A percentile compares a stretch with the other conserved stretches of the same genome.
Evolutionary conservation across 768 basidiomycete genomes (phyloP).

Genomic region (Psilocybe tampanensis): DNA sequence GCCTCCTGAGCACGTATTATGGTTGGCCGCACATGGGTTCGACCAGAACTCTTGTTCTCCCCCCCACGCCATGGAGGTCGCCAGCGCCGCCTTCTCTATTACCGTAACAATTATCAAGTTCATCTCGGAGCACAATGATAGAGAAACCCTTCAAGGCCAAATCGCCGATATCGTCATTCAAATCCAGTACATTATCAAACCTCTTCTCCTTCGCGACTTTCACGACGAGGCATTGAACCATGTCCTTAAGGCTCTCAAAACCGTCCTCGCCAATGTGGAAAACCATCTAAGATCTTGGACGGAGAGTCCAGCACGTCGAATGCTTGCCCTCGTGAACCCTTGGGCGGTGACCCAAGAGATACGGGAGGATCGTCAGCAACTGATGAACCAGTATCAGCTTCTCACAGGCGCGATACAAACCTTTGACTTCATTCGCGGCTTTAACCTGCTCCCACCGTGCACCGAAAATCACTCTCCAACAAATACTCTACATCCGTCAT

Average conservation of each 20-base stretch:
- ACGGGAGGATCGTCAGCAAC: constrained; percentile 15
- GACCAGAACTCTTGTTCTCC: background rate
- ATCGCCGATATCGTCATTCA: constrained; percentile 8
- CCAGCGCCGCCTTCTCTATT: background rate
- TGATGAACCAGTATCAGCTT: constrained; percentile 15
- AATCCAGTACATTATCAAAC: constrained; percentile 15
- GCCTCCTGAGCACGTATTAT: too few relatives aligned
- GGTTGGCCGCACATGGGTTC: too few relatives aligned
- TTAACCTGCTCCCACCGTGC: constrained; percentile 11
- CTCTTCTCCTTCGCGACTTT: constrained; percentile 13
- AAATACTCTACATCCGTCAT: background rate
- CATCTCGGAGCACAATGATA: background rate
- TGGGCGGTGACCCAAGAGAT: constrained; percentile 16
- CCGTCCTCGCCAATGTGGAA: constrained; percentile 8
- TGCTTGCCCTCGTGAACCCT: constrained; percentile 11
- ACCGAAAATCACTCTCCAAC: constrained; percentile 3
- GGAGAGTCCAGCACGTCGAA: constrained; percentile 10
- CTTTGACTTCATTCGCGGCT: constrained; percentile 7
- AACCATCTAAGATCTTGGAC: constrained; percentile 17
- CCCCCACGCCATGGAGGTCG: background rate
- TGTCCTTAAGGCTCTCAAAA: constrained; percentile 7
- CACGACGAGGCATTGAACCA: constrained; percentile 7
- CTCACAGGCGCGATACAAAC: constrained; percentile 20
- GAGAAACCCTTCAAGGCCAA: background rate
- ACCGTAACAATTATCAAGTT: background rate